A percentile compares a stretch with the other conserved stretches of the same genome.
phyloP scores from a whole-genome alignment of 1,284 basidiomycete genomes.

The Sphaerobolus stellatus region DNA sequence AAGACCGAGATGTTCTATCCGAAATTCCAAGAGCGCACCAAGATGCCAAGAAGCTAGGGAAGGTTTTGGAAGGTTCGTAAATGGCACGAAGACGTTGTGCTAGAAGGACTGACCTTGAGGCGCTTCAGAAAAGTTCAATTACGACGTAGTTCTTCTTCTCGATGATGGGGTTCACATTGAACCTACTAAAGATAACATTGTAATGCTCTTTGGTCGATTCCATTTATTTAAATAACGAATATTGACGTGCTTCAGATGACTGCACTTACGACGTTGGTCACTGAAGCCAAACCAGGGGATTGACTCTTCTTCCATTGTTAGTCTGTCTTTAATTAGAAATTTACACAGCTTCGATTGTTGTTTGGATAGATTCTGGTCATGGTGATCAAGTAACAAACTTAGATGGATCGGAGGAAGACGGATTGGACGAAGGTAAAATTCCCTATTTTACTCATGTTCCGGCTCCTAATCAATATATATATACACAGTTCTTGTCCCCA shows the following conservation, averaged over 20 bases:
- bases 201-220: too few species aligned
- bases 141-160: neutral
- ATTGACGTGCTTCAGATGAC: too few species aligned
- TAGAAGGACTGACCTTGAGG: too few species aligned
- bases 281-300: neutral
- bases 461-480: too few species aligned
- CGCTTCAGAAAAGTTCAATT: too few species aligned
- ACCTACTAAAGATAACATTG: conserved; percentile 4
- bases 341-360: neutral
- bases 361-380: neutral
- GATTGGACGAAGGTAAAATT: neutral
- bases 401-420: neutral
- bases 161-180: neutral
- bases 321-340: neutral
- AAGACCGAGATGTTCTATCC: too few species aligned
- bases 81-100: too few species aligned
- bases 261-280: neutral
- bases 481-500: neutral
- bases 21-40: too few species aligned
- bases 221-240: too few species aligned
- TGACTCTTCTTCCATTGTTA: conserved; percentile 3
- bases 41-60: too few species aligned
- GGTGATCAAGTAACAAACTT: neutral
- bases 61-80: too few species aligned
- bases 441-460: neutral